Evolutionary conservation across 169 alveolate species (phyloP).

Genomic region (Cryptosporidium tyzzeri): DNA sequence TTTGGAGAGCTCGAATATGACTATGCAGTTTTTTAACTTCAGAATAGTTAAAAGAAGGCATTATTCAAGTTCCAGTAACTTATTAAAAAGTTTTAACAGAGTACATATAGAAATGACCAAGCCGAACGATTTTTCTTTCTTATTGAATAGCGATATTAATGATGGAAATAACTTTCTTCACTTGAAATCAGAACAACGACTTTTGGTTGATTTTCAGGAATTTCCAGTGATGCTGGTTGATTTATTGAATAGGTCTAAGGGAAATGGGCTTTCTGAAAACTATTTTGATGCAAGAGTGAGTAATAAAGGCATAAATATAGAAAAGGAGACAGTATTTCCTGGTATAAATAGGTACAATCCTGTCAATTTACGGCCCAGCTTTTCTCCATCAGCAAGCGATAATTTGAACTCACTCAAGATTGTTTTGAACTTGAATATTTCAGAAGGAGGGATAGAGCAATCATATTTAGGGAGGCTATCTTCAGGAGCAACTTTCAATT

Average conservation of each 20-base stretch:
- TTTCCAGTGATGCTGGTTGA: constrained; percentile 75
- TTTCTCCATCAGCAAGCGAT: neutral
- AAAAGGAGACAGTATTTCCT: constrained; percentile 4
- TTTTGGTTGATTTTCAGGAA: constrained; percentile 77
- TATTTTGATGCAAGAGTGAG: neutral
- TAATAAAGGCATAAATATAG: neutral
- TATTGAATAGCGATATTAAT: constrained; percentile 27
- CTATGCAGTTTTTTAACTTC: constrained; percentile 32
- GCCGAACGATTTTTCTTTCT: constrained; percentile 59
- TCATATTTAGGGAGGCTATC: constrained; percentile 33
- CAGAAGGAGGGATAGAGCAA: constrained; percentile 18
- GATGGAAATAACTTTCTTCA: constrained; percentile 74
- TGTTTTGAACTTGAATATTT: constrained; percentile 9
- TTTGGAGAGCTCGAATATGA: constrained; percentile 31
- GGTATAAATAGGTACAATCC: constrained; percentile 12
- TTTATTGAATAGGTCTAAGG: constrained; percentile 56
- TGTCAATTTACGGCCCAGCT: neutral
- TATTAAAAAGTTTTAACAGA: constrained; percentile 4
- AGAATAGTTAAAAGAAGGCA: constrained; percentile 30
- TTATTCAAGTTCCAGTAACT: constrained; percentile 6
- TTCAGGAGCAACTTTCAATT: constrained; percentile 1
- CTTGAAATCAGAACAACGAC: constrained; percentile 78
- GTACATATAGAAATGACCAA: constrained; percentile 50
- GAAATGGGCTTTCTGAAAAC: neutral
- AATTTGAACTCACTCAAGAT: constrained; percentile 35